Base-by-base conservation (phyloP, 768 basidiomycete species). In the Agaricus subrufescens region DNA sequence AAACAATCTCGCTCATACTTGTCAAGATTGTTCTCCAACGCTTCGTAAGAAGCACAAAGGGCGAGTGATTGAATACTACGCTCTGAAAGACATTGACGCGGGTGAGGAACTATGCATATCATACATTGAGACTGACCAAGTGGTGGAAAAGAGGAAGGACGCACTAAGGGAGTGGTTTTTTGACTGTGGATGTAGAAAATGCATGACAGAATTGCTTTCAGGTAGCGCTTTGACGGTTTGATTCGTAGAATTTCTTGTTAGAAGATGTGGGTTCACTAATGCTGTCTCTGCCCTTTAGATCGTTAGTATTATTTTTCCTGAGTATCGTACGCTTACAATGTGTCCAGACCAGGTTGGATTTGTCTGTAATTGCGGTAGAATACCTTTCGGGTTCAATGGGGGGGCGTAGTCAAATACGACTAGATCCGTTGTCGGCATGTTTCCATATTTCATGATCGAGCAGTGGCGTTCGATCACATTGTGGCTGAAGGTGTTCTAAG, bases 51-150 rank as follows among this genome's bases (percentile, higher is more conserved):
- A 62, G 23, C 72, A 79, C 42, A 61, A 67, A 5, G 76, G 76
- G 23, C 74, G 78, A n/a, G 61, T 66, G 0, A 68, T 83, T 42
- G 69, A 73, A 39, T 84, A 85, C 61, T 73, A 77, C 58, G 74
- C 78, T 11, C 70, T 70, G 8, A 65, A 71, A 8, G 71, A 71
- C 46, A 66, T 84, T n/a, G 59, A 61, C 4, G 67, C 66, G 3
- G 83, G 79, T 3, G 81, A 84, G 54, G 82, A 86, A 45, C 61
- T 86, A 46, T 84, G 81, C 60, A 85, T 82, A 63, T 80, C 75
- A 52, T 86, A 85, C 57, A 73, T 81, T 49, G 77, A 73, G 43
- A 63, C 69, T 11, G 63, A 69, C 27, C 73, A 74, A 27, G 54
- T 57, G 2, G 72, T 73, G 43, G 58, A 62, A 46, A 67, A 74